Conservation (phyloP, 768 basidiomycete species). For the Dentipellis sp. region DNA sequence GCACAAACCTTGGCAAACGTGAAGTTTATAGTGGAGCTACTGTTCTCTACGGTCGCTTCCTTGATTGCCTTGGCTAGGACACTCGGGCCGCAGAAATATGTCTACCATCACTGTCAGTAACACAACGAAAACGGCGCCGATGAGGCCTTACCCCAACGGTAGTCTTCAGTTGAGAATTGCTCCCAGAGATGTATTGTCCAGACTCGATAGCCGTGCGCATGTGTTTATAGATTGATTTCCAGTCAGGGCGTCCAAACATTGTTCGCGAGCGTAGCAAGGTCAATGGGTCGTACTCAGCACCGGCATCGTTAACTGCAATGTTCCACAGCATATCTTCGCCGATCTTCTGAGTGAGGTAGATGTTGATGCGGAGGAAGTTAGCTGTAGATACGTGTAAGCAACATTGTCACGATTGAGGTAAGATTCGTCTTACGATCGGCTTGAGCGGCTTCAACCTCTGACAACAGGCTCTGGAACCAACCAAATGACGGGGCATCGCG, state of each 20-base stretch:
- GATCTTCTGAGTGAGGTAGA: slow-evolving; percentile 85
- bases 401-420: background rate
- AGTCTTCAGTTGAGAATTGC: slow-evolving; percentile 70
- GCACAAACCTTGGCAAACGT: slow-evolving; percentile 70
- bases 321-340: slow-evolving; percentile 86
- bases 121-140: slow-evolving; percentile 3
- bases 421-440: slow-evolving; percentile 61
- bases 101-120: slow-evolving; percentile 30
- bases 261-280: slow-evolving; percentile 84
- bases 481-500: slow-evolving; percentile 96
- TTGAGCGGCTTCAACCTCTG: slow-evolving; percentile 83
- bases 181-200: slow-evolving; percentile 75
- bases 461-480: slow-evolving; percentile 89
- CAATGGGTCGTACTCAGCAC: slow-evolving; percentile 80
- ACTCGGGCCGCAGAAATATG: slow-evolving; percentile 85
- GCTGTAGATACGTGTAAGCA: slow-evolving; percentile 33
- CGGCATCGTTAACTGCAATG: slow-evolving; percentile 80
- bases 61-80: slow-evolving; percentile 70
- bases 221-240: slow-evolving; percentile 69
- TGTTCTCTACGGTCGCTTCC: slow-evolving; percentile 51
- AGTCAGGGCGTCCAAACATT: slow-evolving; percentile 89
- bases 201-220: slow-evolving; percentile 73
- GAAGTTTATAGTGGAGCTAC: slow-evolving; percentile 54
- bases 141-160: slow-evolving; percentile 62
- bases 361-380: slow-evolving; percentile 87